Evolutionary conservation across 1,284 basidiomycete genomes (phyloP).

Genomic region (Blastosporella zonata): DNA sequence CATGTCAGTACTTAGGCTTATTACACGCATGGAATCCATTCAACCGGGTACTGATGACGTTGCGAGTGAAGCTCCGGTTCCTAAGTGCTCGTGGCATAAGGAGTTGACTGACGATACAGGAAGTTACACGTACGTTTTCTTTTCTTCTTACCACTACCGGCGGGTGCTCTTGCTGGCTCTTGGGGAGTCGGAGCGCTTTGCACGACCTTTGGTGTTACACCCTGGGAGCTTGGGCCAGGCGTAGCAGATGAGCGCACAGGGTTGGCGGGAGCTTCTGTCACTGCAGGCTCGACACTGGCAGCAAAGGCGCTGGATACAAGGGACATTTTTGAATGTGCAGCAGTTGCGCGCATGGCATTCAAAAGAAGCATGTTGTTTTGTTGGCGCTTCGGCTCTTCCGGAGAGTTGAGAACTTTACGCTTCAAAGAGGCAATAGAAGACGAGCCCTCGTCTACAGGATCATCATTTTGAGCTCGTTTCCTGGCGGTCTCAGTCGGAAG

Average conservation of each 20-base stretch:
- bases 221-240: constrained; percentile 48
- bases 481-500: constrained; percentile 41
- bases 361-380: constrained; percentile 66
- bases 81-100: constrained; percentile 14
- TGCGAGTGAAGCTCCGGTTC: constrained; percentile 32
- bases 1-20: not conserved
- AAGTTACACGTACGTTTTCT: constrained; percentile 51
- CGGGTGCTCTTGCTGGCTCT: constrained; percentile 45
- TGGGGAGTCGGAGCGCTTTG: constrained; percentile 38
- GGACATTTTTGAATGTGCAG: constrained; percentile 57
- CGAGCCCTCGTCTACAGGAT: constrained; percentile 25
- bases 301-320: constrained; percentile 37
- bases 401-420: constrained; percentile 22
- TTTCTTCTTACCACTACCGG: constrained; percentile 67
- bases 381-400: constrained; percentile 45
- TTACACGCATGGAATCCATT: constrained; percentile 1
- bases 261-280: constrained; percentile 39
- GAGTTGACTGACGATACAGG: constrained; percentile 1
- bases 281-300: constrained; percentile 31
- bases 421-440: constrained; percentile 28
- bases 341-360: constrained; percentile 75
- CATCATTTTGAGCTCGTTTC: constrained; percentile 38
- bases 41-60: constrained; percentile 25
- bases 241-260: constrained; percentile 49
- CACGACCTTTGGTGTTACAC: constrained; percentile 40